Base-by-base conservation (phyloP, 1,139 yeast species). In the Nadsonia commutata region DNA sequence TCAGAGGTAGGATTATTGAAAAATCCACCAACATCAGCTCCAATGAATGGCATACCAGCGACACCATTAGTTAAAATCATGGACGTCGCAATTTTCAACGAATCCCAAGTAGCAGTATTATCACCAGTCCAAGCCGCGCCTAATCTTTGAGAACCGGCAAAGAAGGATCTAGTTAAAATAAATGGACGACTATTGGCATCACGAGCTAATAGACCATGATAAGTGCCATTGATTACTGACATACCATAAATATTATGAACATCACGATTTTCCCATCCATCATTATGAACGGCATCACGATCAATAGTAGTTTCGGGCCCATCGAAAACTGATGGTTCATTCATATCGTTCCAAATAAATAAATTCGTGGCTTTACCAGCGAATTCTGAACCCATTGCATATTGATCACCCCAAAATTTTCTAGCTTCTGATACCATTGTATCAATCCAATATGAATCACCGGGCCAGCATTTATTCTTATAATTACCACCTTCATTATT, bases 41-140 rank as follows among this genome's bases (percentile, higher is more conserved):
- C 99, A 3, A 83, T 74, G 63, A 88, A 88, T 31, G 96, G 95
- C 80, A 79, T 79, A 4, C 95, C 95, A 1, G 76, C 83, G 37
- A 84, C 66, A 41, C 88, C 86, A 49, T 80, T 73, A 3, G 94
- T 82, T 46, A 90, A 66, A 20, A 85, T 63, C 94, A 86, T 88
- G 6, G 97, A 96, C 33, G 86, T 72, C 0, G 95, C 83, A 6
- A 76, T 69, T 52, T 73, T 71, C 49, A 90, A 68, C 54, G 85
- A 81, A 50, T 80, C 93, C 98, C 98, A 93, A 51, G 73, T 79
- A 7, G 96, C 84, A 74, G 75, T 80, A 59, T 88, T 90, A 60
- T 90, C 99, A 39, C 99, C 99, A 1, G 95, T 85, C 99, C 98
- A 93, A 76, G 83, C 80, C 0, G 97, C 95, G 0, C 93, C 80